These are phyloP conservation scores for Debaryomyces udenii DNA, from an alignment of 1,139 yeast genomes.

Conservation along the genomic window DNA sequence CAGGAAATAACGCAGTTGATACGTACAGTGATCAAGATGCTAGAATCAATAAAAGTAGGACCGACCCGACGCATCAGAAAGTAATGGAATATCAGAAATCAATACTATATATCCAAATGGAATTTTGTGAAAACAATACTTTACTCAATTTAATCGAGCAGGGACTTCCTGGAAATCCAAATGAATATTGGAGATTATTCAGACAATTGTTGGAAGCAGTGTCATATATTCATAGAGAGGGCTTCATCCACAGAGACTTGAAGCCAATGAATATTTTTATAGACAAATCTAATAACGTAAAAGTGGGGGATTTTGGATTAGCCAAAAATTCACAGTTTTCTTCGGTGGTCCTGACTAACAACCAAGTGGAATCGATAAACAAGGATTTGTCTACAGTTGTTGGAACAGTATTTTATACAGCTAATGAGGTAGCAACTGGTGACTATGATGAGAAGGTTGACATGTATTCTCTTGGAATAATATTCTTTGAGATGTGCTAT, in stretches of 20 bases:
- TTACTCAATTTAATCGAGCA: constrained; percentile 79
- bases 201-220: constrained; percentile 91
- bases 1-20: constrained; percentile 3
- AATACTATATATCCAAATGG: constrained; percentile 88
- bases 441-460: constrained; percentile 90
- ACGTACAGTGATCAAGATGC: not conserved
- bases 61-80: not conserved
- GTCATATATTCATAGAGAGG: constrained; percentile 88
- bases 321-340: constrained; percentile 74
- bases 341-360: constrained; percentile 41
- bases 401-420: constrained; percentile 92
- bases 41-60: constrained; percentile 3
- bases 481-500: constrained; percentile 93
- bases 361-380: constrained; percentile 42
- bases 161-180: constrained; percentile 70
- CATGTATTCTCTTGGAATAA: constrained; percentile 91
- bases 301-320: constrained; percentile 95
- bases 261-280: constrained; percentile 96
- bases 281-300: constrained; percentile 83
- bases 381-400: constrained; percentile 89
- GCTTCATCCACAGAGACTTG: constrained; percentile 91
- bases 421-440: constrained; percentile 81
- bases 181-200: constrained; percentile 87
- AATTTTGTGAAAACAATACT: constrained; percentile 94
- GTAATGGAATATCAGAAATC: constrained; percentile 39